Evolutionary conservation across 225 moss, liverwort and hornwort species (phyloP).

Genomic region (Pseudoscleropodium purum): DNA sequence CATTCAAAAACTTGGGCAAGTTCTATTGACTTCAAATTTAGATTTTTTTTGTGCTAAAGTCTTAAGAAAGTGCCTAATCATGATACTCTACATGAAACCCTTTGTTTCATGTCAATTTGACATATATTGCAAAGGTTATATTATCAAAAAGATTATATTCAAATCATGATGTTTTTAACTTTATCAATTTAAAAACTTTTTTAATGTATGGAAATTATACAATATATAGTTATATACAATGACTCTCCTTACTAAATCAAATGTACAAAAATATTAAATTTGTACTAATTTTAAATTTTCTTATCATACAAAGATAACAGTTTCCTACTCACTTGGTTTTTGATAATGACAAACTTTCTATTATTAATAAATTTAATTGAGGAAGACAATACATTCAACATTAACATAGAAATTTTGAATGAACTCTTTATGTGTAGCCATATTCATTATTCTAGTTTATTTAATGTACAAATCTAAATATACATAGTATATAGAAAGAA

Average conservation of each 20-base stretch:
- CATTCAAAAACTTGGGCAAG: rapidly evolving
- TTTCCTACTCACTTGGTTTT: too few species aligned
- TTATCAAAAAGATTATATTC: not conserved
- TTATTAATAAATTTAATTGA: not conserved
- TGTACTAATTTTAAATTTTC: not conserved
- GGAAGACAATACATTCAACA: not conserved
- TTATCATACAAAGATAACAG: not conserved
- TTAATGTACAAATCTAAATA: not conserved
- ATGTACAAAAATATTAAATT: not conserved
- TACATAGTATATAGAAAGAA: not conserved
- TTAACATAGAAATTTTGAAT: not conserved
- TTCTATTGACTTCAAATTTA: not conserved
- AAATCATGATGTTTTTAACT: not conserved
- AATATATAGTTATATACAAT: not conserved
- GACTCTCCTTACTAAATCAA: not conserved
- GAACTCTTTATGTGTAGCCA: not conserved
- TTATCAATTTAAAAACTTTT: not conserved
- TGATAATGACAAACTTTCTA: not conserved
- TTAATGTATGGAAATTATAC: not conserved
- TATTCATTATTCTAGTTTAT: not conserved
- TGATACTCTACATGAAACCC: not conserved
- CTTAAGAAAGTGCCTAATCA: not conserved
- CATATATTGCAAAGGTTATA: not conserved
- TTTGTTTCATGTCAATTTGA: not conserved
- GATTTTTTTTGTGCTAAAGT: not conserved